A percentile compares a stretch with the other conserved stretches of the same genome.
These are phyloP conservation scores for Paralagenidium karlingii DNA, from an alignment of 352 stramenopile genomes.

Conservation along the genomic window DNA sequence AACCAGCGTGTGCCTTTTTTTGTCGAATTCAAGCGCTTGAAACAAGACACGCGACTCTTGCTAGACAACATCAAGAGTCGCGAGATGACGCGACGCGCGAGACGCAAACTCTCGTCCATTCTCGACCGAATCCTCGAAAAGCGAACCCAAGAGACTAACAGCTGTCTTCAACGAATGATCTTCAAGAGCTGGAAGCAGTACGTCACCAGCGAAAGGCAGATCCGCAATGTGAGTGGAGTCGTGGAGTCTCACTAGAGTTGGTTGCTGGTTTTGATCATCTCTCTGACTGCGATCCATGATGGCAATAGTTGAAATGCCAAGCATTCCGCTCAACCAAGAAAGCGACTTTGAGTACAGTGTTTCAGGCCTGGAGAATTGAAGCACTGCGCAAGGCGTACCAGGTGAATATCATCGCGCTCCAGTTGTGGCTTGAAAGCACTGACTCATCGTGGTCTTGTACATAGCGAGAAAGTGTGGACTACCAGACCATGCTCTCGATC, in stretches of 20 bases:
- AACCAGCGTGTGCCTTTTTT: not conserved
- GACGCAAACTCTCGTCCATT: conserved; percentile 19
- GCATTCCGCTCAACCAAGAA: conserved; percentile 38
- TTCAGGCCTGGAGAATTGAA: conserved; percentile 62
- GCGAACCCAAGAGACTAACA: not conserved
- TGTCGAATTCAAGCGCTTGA: conserved; percentile 41
- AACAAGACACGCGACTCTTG: conserved; percentile 26
- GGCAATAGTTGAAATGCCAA: conserved; percentile 35
- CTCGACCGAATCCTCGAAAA: conserved; percentile 4
- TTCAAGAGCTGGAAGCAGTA: conserved; percentile 1
- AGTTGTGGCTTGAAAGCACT: not conserved
- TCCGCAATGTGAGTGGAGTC: not conserved
- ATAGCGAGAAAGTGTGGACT: conserved; percentile 53
- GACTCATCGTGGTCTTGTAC: not conserved
- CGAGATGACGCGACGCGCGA: conserved; percentile 24
- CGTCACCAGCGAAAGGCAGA: not conserved
- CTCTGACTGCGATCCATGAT: not conserved
- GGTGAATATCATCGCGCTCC: conserved; percentile 4
- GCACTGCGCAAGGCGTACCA: conserved; percentile 55
- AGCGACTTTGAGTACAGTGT: conserved; percentile 40
- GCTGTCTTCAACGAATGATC: not conserved
- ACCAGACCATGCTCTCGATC: conserved; percentile 72
- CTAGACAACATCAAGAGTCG: conserved; percentile 34
- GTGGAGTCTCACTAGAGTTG: too few relatives aligned
- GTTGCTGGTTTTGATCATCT: not conserved